phyloP scores from a whole-genome alignment of 192 early-diverging fungal species.

The Coemansia biformis region DNA sequence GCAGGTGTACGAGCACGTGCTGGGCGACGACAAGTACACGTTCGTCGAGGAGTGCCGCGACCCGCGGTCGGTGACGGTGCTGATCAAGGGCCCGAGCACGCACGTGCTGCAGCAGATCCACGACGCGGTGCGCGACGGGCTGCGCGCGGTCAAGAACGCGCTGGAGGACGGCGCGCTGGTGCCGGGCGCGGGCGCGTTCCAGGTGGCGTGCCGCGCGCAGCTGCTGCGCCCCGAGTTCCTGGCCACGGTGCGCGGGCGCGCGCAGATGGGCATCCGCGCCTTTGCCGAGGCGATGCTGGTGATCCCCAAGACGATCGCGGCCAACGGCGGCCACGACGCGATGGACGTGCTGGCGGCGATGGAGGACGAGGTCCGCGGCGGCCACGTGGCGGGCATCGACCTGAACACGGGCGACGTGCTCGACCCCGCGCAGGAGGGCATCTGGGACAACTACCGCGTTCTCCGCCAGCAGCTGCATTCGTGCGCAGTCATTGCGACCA shows the following conservation, averaged over 20 bases:
- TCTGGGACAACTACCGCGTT: slow-evolving; percentile 99
- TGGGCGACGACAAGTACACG: slow-evolving; percentile 99
- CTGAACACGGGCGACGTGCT: slow-evolving; percentile 89
- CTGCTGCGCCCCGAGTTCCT: slow-evolving; percentile 75
- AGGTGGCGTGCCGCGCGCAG: slow-evolving; percentile 81
- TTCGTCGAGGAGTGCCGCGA: slow-evolving; percentile 94
- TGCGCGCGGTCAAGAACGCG: slow-evolving; percentile 97
- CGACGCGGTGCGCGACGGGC: slow-evolving; percentile 96
- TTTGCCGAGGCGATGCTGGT: slow-evolving; percentile 95
- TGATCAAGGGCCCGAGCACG: slow-evolving; percentile 92
- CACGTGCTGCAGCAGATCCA: slow-evolving; percentile 93
- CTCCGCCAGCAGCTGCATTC: slow-evolving; percentile 94
- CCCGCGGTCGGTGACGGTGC: slow-evolving; percentile 84
- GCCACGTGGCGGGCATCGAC: slow-evolving; percentile 90
- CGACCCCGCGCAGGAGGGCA: slow-evolving; percentile 87
- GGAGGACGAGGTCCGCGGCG: slow-evolving; percentile 86
- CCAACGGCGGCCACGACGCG: slow-evolving; percentile 93
- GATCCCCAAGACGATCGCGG: slow-evolving; percentile 93
- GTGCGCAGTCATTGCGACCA: slow-evolving; percentile 95
- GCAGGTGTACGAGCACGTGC: slow-evolving; percentile 88
- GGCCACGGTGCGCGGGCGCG: slow-evolving; percentile 81
- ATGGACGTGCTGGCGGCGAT: slow-evolving; percentile 93
- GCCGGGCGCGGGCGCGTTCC: slow-evolving; percentile 94
- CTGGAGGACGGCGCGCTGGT: slow-evolving; percentile 89
- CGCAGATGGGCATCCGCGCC: slow-evolving; percentile 94